Evolutionary conservation across 176 grass and related monocot species (phyloP), one percentile per base, ranked within the genome.

Genomic region (Tillandsia leiboldiana): DNA sequence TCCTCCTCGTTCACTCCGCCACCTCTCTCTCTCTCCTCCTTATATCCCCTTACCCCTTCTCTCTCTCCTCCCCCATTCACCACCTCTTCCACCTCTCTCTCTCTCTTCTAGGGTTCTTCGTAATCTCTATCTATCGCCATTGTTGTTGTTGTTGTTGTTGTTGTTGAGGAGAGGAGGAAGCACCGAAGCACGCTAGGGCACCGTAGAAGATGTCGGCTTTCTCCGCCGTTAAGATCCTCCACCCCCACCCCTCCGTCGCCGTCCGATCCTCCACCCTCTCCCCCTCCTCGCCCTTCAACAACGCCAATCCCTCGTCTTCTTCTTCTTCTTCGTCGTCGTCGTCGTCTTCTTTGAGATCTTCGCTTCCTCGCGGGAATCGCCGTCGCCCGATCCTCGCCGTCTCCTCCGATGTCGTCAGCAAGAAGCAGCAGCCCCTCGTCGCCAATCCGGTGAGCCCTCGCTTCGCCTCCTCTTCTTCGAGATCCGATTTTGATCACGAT

Each of bases 151-250:
- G 42, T 42, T 42, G 33, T 42, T 42, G 33, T 42, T 42, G 33
- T 22, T 15, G 42, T 49, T 63, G 23, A 58, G 13, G 50, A 27
- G 42, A 12, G 58, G 76, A 67, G 62, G 50, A 29, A 69, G 11
- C 53, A 6, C n/a, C 3, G 52, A 15, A 47, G 26, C 22, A 3
- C 2, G 29, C 3, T 49, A 68, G 6, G 47, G 52, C 20, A 2
- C 8, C 12, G 48, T 17, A 10, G 8, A 10, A 4, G 53, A 79
- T 79, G 82, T 69, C 92, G 53, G 78, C 81, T 86, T 90, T 92
- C 79, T 80, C 93, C 66, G 81, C 93, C 84, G 84, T 91, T 68
- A 92, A 83, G 81, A 83, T 87, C 76, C 48, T 82, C 56, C 67
- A 70, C 68, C 85, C 83, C 59, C 48, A 65, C 11, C 65, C 51